These are phyloP conservation scores for Cordyceps militaris DNA, from an alignment of 2,329 filamentous ascomycete genomes.

Conservation along the genomic window DNA sequence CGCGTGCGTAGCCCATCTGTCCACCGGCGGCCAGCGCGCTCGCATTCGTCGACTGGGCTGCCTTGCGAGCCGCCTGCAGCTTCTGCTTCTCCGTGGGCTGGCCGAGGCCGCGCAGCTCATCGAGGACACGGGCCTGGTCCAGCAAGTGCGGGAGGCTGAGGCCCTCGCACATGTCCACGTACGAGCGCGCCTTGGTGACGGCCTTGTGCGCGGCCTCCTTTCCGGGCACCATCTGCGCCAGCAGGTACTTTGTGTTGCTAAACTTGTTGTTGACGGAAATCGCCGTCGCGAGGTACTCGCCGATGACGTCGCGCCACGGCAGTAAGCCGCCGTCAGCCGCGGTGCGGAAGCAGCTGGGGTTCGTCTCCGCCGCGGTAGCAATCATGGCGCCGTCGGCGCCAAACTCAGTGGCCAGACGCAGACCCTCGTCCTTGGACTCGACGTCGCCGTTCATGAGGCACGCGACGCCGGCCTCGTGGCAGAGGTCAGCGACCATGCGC, in stretches of 20 bases:
- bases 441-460: constrained; percentile 97
- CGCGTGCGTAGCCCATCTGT: constrained; percentile 34
- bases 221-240: constrained; percentile 79
- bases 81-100: constrained; percentile 32
- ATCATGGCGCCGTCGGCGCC: constrained; percentile 97
- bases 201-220: constrained; percentile 58
- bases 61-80: constrained; percentile 26
- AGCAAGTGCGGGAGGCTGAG: constrained; percentile 59
- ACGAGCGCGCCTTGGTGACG: constrained; percentile 62
- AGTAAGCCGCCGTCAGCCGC: constrained; percentile 61
- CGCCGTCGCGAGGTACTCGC: constrained; percentile 64
- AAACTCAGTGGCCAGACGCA: constrained; percentile 66
- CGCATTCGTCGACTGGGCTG: constrained; percentile 23
- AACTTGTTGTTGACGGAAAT: constrained; percentile 79
- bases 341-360: constrained; percentile 77
- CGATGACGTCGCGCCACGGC: constrained; percentile 70
- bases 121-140: constrained; percentile 57
- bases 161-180: constrained; percentile 58
- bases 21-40: constrained; percentile 43
- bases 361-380: constrained; percentile 83
- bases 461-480: constrained; percentile 76
- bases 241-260: constrained; percentile 87
- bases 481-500: constrained; percentile 73
- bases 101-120: constrained; percentile 55
- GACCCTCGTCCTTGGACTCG: constrained; percentile 62